Evolutionary conservation across 352 stramenopile species (phyloP), one percentile per base, ranked within the genome.

Genomic region (Phytophthora palmivora): DNA sequence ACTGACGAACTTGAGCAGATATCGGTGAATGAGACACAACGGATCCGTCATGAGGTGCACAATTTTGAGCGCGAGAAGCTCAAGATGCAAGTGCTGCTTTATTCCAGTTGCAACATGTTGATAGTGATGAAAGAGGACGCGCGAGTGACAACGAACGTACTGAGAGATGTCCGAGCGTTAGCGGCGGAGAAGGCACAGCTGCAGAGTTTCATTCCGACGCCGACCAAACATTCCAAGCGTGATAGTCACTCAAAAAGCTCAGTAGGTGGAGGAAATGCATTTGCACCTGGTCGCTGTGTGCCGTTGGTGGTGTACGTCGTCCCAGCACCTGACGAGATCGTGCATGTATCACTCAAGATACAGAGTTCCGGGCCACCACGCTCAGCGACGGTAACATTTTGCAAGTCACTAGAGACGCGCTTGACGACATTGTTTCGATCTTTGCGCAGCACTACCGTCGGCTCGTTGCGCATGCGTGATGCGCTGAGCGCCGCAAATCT

Each of bases 51-150:
- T 5, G 67, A 67, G 19, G 16, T 81, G 16, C 57, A 58, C 0
- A 45, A 28, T 22, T 81, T 79, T 47, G 67, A 87, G 28, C 62
- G 54, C 22, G 78, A 90, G 60, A 78, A 70, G 32, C 69, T 83
- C 45, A 90, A 87, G 57, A 77, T 93, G 72, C 72, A 89, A 64
- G 73, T 87, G 33, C 53, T 93, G 21, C 56, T 93, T 32, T 75
- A 87, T 63, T 61, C 75, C 26, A 84, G 72, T 39, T 89, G 78
- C 61, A 74, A 89, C 50, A 28, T 89, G 42, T 33, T 93, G 30
- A 80, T 91, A 49, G 54, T 87, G 42, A 39, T 89, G 24, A 75
- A 74, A 8, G 74, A 82, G 26, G 55, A 54, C 26, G 58, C 70
- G 22, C 70, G 67, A 15, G 50, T 91, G 10, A 76, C 76, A 7